phyloP scores from a whole-genome alignment of 2,329 filamentous ascomycete genomes.

The Colletotrichum sidae region DNA sequence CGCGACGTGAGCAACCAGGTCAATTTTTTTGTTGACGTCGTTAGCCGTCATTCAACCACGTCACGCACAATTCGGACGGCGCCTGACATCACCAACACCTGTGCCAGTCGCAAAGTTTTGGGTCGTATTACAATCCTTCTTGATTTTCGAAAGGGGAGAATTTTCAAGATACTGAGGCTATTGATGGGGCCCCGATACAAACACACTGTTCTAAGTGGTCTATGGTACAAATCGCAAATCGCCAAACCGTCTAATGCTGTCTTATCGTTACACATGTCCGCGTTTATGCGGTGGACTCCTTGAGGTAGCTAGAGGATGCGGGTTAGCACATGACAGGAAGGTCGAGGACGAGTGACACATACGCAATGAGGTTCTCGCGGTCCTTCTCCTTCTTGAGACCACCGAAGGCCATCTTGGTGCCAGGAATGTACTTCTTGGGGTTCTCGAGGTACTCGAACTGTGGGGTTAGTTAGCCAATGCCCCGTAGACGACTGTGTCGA shows the following conservation, averaged over 20 bases:
- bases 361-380: slow-evolving; percentile 98
- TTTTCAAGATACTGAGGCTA: slow-evolving; percentile 26
- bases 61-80: neutral
- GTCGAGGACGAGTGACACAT: slow-evolving; percentile 57
- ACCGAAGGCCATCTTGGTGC: slow-evolving; percentile 99
- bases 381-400: slow-evolving; percentile 99
- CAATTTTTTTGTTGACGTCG: neutral
- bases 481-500: slow-evolving; percentile 7
- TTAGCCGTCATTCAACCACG: too few relatives aligned
- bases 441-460: slow-evolving; percentile 99
- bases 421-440: slow-evolving; percentile 99
- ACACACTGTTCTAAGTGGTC: slow-evolving; percentile 42
- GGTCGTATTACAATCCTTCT: slow-evolving; percentile 26
- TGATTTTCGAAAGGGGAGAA: slow-evolving; percentile 33
- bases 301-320: slow-evolving; percentile 68
- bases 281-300: slow-evolving; percentile 76
- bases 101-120: neutral
- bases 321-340: slow-evolving; percentile 41
- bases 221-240: slow-evolving; percentile 44
- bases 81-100: slow-evolving; percentile 22
- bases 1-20: slow-evolving; percentile 23
- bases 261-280: slow-evolving; percentile 37
- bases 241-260: slow-evolving; percentile 45
- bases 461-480: slow-evolving; percentile 36
- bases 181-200: slow-evolving; percentile 25